Conservation (phyloP, 257 asterid genomes). For the Solanum habrochaites region DNA sequence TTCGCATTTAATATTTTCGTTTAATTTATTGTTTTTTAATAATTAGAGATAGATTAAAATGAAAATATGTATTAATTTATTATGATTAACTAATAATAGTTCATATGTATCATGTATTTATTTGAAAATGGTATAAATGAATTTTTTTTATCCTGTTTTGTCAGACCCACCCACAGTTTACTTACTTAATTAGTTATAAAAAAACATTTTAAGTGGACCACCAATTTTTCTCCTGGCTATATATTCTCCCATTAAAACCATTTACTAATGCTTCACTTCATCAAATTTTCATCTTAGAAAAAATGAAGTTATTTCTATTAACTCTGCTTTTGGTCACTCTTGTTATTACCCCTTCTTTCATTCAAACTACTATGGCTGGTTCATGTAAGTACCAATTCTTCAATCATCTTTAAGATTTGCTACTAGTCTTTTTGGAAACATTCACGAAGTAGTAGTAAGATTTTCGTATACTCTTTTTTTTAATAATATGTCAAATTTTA, state of each 20-base stretch:
- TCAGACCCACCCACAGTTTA: background rate
- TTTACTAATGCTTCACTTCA: background rate
- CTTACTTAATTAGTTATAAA: background rate
- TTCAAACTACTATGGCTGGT: constrained; percentile 25
- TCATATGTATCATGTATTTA: background rate
- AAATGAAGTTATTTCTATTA: constrained; percentile 14
- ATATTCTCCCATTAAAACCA: background rate
- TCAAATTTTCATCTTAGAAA: background rate
- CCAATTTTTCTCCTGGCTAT: background rate
- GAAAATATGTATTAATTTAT: background rate
- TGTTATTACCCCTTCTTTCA: constrained; percentile 21
- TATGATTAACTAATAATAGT: background rate
- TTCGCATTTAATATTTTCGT: rapidly evolving
- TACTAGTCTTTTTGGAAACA: no score
- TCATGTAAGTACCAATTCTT: constrained; percentile 14
- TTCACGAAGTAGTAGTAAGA: background rate
- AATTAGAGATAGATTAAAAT: background rate
- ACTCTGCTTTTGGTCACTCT: constrained; percentile 21
- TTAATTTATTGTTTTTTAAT: background rate
- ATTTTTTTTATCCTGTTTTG: background rate
- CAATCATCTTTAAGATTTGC: background rate
- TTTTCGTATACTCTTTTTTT: background rate
- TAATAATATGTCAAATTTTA: no score
- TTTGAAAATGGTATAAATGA: background rate
- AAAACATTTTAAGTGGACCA: background rate